These are phyloP conservation scores for Botrytis fabae DNA, from an alignment of 2,329 filamentous ascomycete species.

Conservation along the genomic window DNA sequence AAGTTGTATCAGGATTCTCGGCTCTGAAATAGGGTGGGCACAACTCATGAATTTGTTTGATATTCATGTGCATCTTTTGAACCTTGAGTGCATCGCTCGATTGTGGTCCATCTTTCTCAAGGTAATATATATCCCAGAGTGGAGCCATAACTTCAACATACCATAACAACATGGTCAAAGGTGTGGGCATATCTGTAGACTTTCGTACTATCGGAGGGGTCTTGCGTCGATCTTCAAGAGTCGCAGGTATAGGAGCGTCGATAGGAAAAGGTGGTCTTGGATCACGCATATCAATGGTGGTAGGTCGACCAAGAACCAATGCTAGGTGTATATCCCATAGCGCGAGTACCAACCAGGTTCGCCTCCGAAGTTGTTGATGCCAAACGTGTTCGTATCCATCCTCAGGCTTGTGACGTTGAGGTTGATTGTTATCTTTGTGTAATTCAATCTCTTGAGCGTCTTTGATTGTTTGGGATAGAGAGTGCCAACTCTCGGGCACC, in stretches of 20 bases:
- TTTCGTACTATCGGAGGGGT: conserved; percentile 50
- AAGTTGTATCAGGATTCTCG: conserved; percentile 57
- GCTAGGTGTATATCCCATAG: conserved; percentile 45
- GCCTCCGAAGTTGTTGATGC: conserved; percentile 56
- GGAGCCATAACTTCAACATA: conserved; percentile 50
- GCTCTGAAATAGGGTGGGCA: conserved; percentile 56
- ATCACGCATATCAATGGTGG: conserved; percentile 53
- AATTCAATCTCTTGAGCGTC: conserved; percentile 65
- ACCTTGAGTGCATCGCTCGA: conserved; percentile 56
- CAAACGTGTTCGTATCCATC: conserved; percentile 57
- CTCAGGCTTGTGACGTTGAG: conserved; percentile 46
- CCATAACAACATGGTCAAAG: conserved; percentile 55
- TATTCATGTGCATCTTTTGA: conserved; percentile 53
- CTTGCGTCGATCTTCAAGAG: conserved; percentile 46
- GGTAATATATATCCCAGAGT: conserved; percentile 50
- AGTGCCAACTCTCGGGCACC: conserved; percentile 53
- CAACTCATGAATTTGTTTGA: conserved; percentile 49
- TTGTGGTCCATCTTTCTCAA: conserved; percentile 57
- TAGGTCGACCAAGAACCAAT: conserved; percentile 42
- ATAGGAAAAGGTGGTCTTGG: conserved; percentile 52
- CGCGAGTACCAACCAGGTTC: conserved; percentile 57
- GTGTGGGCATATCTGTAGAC: conserved; percentile 54
- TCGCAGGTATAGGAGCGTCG: conserved; percentile 50
- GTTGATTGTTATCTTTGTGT: conserved; percentile 53
- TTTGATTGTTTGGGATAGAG: conserved; percentile 55